Evolutionary conservation across 2,329 filamentous ascomycete genomes (phyloP).

Genomic region (Mycogone perniciosa): DNA sequence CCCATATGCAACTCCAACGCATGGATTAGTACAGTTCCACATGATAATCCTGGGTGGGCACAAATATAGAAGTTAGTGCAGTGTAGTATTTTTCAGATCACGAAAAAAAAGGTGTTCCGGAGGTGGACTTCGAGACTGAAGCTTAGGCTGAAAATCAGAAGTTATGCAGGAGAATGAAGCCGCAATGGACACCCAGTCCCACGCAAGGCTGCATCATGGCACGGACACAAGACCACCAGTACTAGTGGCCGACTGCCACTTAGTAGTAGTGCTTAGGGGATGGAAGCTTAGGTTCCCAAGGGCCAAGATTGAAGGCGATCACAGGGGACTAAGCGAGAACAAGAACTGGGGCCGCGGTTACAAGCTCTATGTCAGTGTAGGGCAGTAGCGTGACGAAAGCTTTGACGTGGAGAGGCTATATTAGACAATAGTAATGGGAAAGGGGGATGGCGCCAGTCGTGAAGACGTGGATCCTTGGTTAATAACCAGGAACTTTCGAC

Average conservation of each 20-base stretch:
- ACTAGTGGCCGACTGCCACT: not conserved
- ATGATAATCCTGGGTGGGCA: not conserved
- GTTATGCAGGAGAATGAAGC: not conserved
- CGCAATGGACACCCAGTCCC: not conserved
- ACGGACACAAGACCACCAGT: not conserved
- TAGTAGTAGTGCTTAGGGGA: not conserved
- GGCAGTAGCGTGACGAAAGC: slow-evolving; percentile 16
- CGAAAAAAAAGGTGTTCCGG: not conserved
- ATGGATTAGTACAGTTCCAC: not conserved
- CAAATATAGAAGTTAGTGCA: not conserved
- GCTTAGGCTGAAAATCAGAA: not conserved
- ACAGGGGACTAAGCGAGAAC: not conserved
- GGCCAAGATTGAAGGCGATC: not conserved
- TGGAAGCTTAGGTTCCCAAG: not conserved
- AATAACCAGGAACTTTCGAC: slow-evolving; percentile 12
- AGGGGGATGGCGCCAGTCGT: slow-evolving; percentile 7
- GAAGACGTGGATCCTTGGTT: slow-evolving; percentile 21
- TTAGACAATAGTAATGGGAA: slow-evolving; percentile 20
- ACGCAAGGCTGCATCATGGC: not conserved
- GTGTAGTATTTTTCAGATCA: too few species aligned
- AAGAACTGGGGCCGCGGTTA: not conserved
- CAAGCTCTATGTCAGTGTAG: not conserved
- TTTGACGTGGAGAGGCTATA: slow-evolving; percentile 20
- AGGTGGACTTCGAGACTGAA: not conserved
- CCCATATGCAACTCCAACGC: slow-evolving; percentile 15